Base-by-base conservation (phyloP, 2,329 filamentous ascomycete species). In the Fusarium caatingaense region DNA sequence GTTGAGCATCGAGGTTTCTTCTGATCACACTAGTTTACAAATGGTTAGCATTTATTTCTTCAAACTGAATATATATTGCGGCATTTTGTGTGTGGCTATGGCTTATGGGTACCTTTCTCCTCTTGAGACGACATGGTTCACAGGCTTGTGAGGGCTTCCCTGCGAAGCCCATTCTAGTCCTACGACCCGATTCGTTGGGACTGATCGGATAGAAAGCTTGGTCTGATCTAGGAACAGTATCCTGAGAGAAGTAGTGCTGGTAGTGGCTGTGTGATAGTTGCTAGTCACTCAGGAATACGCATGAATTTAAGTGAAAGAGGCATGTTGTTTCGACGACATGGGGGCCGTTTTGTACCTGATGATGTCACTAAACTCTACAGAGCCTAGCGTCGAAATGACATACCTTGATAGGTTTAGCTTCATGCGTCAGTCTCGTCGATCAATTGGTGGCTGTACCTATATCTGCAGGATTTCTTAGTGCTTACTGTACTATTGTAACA, bases 371-470 rank as follows among this genome's bases (percentile, higher is more conserved):
- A 12, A n/a, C 20, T 49, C 8, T 34, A 15, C 1, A 15, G 11
- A 25, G 47, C 8, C 3, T 58, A 58, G 56, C 10, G 47, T 58
- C 56, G 56, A 58, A 58, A 53, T 58, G 56, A 51, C 46, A 9
- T 57, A 16, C 55, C n/a, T 1, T 32, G 10, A 5, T 32, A 25
- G 46, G 55, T 32, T 42, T 57, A 57, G 55, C 34, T 57, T 34
- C 27, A 13, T 34, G 47, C 20, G 28, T 49, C 28, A 49, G 16
- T 9, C 20, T 34, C 3, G 8, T 25, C 20, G 20, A 48, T 48
- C 45, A 30, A 30, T 47, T 28, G 23, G 7, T 2, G 45, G n/a
- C 23, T 32, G 28, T 28, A 28, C 28, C 28, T 28, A 28, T 28
- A 28, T 28, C 28, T 28, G 18, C 4, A 27, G 18, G 46, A 34